These are phyloP conservation scores for Candida schatavii DNA, from an alignment of 805 yeast genomes.

Conservation along the genomic window DNA sequence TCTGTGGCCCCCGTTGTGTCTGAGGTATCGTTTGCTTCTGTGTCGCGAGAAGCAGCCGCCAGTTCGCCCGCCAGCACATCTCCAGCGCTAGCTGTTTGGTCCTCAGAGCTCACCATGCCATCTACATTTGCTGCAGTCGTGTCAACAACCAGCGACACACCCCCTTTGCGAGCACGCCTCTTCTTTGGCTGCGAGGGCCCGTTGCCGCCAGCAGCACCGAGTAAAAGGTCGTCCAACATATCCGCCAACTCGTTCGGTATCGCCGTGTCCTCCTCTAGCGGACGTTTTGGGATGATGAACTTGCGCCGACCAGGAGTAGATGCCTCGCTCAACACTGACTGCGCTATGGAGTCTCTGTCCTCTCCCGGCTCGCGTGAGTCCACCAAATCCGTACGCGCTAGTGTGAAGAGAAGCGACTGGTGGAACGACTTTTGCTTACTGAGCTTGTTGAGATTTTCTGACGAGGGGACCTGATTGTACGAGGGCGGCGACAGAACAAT, in stretches of 20 bases:
- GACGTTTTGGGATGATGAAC: slow-evolving; percentile 35
- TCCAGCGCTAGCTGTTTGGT: slow-evolving; percentile 9
- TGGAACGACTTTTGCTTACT: slow-evolving; percentile 9
- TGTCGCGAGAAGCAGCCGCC: slow-evolving; percentile 18
- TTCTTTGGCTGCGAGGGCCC: slow-evolving; percentile 8
- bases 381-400: slow-evolving; percentile 31
- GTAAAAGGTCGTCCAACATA: slow-evolving; percentile 65
- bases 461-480: neutral
- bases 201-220: slow-evolving; percentile 6
- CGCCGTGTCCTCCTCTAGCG: slow-evolving; percentile 29
- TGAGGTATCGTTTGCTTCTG: neutral
- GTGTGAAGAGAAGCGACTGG: slow-evolving; percentile 27
- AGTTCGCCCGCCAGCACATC: slow-evolving; percentile 25
- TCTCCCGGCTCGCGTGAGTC: slow-evolving; percentile 15
- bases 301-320: slow-evolving; percentile 18
- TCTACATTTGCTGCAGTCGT: neutral
- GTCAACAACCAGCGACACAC: neutral
- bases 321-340: slow-evolving; percentile 25
- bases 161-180: slow-evolving; percentile 10
- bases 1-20: slow-evolving; percentile 41
- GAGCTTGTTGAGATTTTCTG: slow-evolving; percentile 10
- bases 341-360: slow-evolving; percentile 18
- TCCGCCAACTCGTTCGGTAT: slow-evolving; percentile 66
- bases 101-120: neutral
- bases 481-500: slow-evolving; percentile 13